These are phyloP conservation scores for Apiotrichum domesticum DNA, from an alignment of 1,284 basidiomycete species.

Conservation along the genomic window DNA sequence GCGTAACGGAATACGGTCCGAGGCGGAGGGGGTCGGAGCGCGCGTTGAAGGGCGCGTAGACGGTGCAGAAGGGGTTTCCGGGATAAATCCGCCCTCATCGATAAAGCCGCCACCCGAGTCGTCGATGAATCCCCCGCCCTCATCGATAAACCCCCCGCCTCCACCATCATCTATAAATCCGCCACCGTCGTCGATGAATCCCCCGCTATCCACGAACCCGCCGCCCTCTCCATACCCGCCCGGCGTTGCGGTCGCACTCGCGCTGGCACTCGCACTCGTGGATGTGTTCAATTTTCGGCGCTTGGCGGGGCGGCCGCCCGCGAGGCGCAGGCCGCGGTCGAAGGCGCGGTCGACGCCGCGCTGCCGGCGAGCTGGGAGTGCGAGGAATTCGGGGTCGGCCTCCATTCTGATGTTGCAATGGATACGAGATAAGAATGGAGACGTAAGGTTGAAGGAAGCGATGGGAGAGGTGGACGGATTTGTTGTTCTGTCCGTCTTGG, in stretches of 20 bases:
- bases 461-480: no score
- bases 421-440: background rate
- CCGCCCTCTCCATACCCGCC: constrained; percentile 15
- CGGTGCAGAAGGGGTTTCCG: constrained; percentile 24
- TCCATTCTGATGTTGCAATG: constrained; percentile 7
- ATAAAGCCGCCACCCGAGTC: constrained; percentile 18
- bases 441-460: no score
- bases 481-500: background rate
- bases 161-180: constrained; percentile 20
- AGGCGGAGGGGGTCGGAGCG: background rate
- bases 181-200: constrained; percentile 23
- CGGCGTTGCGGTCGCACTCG: constrained; percentile 2
- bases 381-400: constrained; percentile 43
- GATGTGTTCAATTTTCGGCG: constrained; percentile 1
- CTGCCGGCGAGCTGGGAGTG: constrained; percentile 27
- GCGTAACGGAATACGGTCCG: constrained; percentile 27
- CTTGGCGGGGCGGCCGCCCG: constrained; percentile 2
- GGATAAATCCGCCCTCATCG: constrained; percentile 15
- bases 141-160: constrained; percentile 22
- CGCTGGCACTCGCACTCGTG: background rate
- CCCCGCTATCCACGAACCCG: constrained; percentile 11
- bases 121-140: constrained; percentile 14
- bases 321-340: constrained; percentile 22
- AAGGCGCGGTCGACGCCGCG: constrained; percentile 39
- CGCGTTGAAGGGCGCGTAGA: constrained; percentile 10